A percentile compares a stretch with the other conserved stretches of the same genome.
phyloP scores from a whole-genome alignment of 371 early-diverging fungal species.

The Mortierella sp. region DNA sequence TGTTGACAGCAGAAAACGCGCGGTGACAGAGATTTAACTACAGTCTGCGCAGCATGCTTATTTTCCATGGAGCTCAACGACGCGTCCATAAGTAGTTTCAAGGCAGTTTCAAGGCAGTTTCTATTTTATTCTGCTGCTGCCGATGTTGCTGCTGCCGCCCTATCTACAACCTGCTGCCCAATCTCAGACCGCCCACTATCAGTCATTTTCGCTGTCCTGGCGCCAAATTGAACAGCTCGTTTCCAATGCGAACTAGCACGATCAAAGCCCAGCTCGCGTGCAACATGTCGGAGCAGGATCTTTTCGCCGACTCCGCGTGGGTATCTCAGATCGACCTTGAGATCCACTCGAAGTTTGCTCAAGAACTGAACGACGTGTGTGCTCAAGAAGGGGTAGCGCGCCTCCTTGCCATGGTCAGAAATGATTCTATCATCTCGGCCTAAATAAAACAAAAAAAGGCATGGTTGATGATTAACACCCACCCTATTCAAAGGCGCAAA shows the following conservation, averaged over 20 bases:
- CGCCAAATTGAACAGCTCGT: constrained; percentile 97
- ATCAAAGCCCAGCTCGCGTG: constrained; percentile 68
- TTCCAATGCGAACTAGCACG: constrained; percentile 79
- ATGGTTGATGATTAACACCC: too few species aligned
- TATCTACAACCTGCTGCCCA: constrained; percentile 64
- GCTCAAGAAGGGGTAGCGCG: constrained; percentile 91
- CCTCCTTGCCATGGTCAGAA: constrained; percentile 90
- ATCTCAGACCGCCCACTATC: constrained; percentile 69
- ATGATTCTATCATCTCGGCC: constrained; percentile 96
- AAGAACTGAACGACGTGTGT: constrained; percentile 79
- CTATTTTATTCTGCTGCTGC: not conserved
- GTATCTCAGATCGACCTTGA: constrained; percentile 87
- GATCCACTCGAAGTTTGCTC: constrained; percentile 77
- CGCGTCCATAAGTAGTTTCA: not conserved
- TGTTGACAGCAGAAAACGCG: not conserved
- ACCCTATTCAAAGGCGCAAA: too few species aligned
- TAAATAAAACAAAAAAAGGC: constrained; percentile 18
- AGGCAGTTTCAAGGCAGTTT: not conserved
- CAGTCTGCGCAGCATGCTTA: not conserved
- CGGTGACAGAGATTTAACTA: not conserved
- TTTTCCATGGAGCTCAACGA: too few species aligned
- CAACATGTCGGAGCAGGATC: constrained; percentile 81
- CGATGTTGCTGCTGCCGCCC: not conserved
- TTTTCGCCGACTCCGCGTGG: constrained; percentile 93
- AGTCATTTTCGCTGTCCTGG: constrained; percentile 94